Percentiles rank a stretch among this genome's conserved stretches.
These are phyloP conservation scores for Apophysomyces elegans DNA, from an alignment of 371 early-diverging fungal genomes.

Conservation along the genomic window DNA sequence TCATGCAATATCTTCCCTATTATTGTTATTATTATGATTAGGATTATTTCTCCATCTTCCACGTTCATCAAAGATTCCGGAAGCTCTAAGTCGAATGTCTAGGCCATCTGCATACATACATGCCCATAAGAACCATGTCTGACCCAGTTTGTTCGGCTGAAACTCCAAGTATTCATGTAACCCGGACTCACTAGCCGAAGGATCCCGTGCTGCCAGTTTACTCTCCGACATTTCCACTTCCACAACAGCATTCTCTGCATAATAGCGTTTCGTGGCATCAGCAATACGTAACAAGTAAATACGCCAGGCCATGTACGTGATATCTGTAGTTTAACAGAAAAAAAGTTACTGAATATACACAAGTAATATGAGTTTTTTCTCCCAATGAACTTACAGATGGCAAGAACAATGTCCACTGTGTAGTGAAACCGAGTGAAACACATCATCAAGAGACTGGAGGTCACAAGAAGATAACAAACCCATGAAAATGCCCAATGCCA, in stretches of 20 bases:
- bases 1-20: slow-evolving; percentile 8
- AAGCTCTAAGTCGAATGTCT: slow-evolving; percentile 39
- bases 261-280: slow-evolving; percentile 30
- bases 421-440: slow-evolving; percentile 71
- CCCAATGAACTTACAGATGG: slow-evolving; percentile 54
- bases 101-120: slow-evolving; percentile 44
- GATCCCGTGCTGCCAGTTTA: slow-evolving; percentile 22
- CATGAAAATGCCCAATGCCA: slow-evolving; percentile 50
- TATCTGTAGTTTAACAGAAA: slow-evolving; percentile 21
- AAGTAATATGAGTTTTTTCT: background rate
- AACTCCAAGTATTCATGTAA: slow-evolving; percentile 32
- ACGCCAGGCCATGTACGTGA: slow-evolving; percentile 41
- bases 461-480: slow-evolving; percentile 55
- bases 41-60: slow-evolving; percentile 18
- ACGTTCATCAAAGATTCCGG: slow-evolving; percentile 34
- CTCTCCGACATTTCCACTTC: slow-evolving; percentile 26
- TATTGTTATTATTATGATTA: background rate
- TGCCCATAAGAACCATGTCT: slow-evolving; percentile 34
- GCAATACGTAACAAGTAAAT: slow-evolving; percentile 35
- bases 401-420: slow-evolving; percentile 73
- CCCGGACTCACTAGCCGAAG: slow-evolving; percentile 18
- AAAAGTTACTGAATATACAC: too few species aligned
- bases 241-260: slow-evolving; percentile 27
- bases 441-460: slow-evolving; percentile 61
- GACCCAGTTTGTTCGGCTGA: slow-evolving; percentile 36